These are phyloP conservation scores for Cystofilobasidium ferigula DNA, from an alignment of 768 basidiomycete species.

Conservation along the genomic window DNA sequence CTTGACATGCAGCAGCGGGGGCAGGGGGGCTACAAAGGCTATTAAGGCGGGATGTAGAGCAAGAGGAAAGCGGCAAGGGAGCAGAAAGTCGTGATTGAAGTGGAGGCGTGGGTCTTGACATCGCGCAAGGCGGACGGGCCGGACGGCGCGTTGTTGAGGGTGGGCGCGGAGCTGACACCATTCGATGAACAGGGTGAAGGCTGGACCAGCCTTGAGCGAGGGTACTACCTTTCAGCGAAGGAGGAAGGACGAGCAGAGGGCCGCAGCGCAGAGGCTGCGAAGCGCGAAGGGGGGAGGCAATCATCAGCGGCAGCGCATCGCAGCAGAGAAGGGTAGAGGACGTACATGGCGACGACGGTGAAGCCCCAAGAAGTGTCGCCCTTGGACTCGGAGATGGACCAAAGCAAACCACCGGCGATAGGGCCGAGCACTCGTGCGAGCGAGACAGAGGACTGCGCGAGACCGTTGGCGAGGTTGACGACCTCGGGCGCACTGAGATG, in stretches of 20 bases:
- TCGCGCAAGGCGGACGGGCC: too few species aligned
- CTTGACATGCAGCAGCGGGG: too few species aligned
- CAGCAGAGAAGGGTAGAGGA: neutral
- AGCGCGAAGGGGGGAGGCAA: neutral
- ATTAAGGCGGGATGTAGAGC: too few species aligned
- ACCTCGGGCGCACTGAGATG: slow-evolving; percentile 9
- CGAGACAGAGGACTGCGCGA: slow-evolving; percentile 90
- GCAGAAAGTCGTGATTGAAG: too few species aligned
- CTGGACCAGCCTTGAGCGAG: neutral
- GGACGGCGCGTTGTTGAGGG: too few species aligned
- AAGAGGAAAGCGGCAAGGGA: too few species aligned
- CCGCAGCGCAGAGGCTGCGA: neutral
- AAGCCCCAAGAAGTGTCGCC: slow-evolving; percentile 7
- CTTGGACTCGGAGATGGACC: slow-evolving; percentile 17
- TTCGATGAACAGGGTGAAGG: too few species aligned
- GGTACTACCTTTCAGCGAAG: slow-evolving; percentile 15
- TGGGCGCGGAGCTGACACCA: too few species aligned
- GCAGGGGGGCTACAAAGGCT: too few species aligned
- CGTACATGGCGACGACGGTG: slow-evolving; percentile 6
- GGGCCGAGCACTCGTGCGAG: slow-evolving; percentile 85
- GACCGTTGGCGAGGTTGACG: slow-evolving; percentile 58
- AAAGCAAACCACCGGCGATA: slow-evolving; percentile 27
- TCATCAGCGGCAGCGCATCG: neutral
- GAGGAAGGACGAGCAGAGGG: slow-evolving; percentile 19
- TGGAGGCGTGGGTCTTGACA: too few species aligned